Evolutionary conservation across 106 monocot genomes (phyloP), one percentile per base, ranked within the genome.

Genomic region (Chionographis japonica): DNA sequence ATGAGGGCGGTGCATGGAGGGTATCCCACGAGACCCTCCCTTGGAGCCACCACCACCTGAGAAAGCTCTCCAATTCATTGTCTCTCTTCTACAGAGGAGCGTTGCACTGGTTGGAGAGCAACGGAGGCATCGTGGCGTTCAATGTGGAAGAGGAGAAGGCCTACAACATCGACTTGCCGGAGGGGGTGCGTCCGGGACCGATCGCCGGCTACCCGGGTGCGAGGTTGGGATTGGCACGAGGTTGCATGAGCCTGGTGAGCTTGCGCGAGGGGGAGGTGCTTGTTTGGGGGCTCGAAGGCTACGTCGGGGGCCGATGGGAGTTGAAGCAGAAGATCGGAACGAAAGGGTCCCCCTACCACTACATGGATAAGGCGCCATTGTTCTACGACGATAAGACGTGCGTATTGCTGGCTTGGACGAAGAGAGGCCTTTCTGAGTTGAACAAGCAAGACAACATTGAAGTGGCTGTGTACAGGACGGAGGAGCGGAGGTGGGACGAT

Each of bases 191-290:
- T 2, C 1, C 38, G 0, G 4, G 9, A 9, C 2, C 13, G 15
- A 40, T 62, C 7, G 62, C 40, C 11, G 40, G 62, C 40, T 62
- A 62, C 62, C 15, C 37, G 14, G 35, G 41, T n/a, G 62, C 41
- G 40, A 13, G 38, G 62, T 14, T 42, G 4, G 62, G 62, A 15
- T 5, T 41, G 4, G 40, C 40, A 12, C 3, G 4, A 27, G 40
- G 62, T 14, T 41, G 40, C 40, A 62, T 62, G 62, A n/a, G 40
- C 41, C 62, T 62, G 10, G 40, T 62, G 14, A 62, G 41, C 40
- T 62, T 62, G 40, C 2, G 13, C 13, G 14, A 16, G 2, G 62
- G 62, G 41, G 62, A 62, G 7, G 41, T 62, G 14, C 15, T 37
- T 14, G 62, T 62, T 12, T 62, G 62, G 62, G 40, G 0, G 40